These are phyloP conservation scores for Tetragonia tetragonoides DNA, from an alignment of 148 eudicot genomes.

Conservation along the genomic window DNA sequence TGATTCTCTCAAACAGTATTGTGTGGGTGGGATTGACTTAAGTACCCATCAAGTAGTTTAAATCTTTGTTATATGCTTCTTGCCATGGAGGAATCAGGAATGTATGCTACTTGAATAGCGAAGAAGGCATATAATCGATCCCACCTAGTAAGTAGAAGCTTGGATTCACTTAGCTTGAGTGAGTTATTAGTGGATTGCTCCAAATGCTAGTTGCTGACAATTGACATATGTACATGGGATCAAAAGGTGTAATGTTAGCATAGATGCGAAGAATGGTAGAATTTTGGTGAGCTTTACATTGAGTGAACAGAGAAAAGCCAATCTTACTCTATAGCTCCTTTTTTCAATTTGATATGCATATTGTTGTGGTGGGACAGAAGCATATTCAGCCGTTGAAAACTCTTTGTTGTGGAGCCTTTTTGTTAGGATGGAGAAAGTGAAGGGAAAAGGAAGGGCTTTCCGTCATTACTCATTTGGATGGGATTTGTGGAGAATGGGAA, in stretches of 20 bases:
- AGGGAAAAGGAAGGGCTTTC: not conserved
- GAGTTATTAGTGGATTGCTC: not conserved
- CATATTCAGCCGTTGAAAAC: constrained; percentile 21
- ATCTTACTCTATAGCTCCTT: not conserved
- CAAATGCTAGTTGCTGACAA: not conserved
- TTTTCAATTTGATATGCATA: constrained; percentile 3
- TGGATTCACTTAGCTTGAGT: not conserved
- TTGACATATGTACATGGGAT: not conserved
- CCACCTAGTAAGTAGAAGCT: not conserved
- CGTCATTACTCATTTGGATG: not conserved
- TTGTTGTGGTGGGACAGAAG: constrained; percentile 21
- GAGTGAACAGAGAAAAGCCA: not conserved
- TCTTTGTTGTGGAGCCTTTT: not conserved
- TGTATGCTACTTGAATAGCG: not conserved
- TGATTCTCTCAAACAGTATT: not conserved
- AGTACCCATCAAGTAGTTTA: not conserved
- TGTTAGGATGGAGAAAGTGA: constrained; percentile 1
- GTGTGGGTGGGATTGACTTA: not conserved
- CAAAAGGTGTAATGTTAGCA: not conserved
- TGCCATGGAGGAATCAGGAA: not conserved
- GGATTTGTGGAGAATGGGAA: not conserved
- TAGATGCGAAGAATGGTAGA: constrained; percentile 14
- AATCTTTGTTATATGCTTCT: not conserved
- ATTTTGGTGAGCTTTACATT: constrained; percentile 4
- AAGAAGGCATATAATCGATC: not conserved